Conservation (phyloP, 2,329 filamentous ascomycete species). For the Exophiala dermatitidis region DNA sequence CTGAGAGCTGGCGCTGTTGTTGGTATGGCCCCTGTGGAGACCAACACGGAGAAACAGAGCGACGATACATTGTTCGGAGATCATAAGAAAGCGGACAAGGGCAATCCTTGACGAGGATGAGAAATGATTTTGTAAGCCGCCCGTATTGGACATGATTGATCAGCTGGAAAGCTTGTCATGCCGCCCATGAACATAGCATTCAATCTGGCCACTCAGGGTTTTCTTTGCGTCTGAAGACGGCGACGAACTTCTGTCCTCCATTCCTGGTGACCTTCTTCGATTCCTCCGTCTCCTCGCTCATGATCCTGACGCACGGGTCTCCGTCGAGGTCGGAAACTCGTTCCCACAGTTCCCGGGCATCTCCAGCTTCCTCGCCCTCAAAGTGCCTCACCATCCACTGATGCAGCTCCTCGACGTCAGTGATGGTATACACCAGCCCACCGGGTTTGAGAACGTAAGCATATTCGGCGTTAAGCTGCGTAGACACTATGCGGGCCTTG, state of each 20-base stretch:
- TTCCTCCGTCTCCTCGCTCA: constrained; percentile 80
- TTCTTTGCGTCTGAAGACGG: constrained; percentile 71
- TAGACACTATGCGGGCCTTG: constrained; percentile 88
- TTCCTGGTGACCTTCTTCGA: constrained; percentile 94
- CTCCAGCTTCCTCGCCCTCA: constrained; percentile 50
- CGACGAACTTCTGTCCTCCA: constrained; percentile 82
- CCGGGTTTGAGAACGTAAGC: constrained; percentile 78
- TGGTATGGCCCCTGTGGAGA: constrained; percentile 16
- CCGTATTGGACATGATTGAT: too few species aligned
- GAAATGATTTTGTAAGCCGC: too few species aligned
- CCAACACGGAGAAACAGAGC: constrained; percentile 4
- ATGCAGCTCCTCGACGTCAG: constrained; percentile 90
- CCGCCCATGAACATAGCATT: neutral
- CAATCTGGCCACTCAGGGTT: constrained; percentile 63
- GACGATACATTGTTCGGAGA: constrained; percentile 10
- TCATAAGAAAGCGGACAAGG: neutral
- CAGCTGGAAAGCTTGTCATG: too few species aligned
- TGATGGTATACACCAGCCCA: constrained; percentile 90
- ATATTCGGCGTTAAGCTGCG: constrained; percentile 85
- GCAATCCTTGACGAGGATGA: too few species aligned
- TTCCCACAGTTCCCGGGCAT: constrained; percentile 78
- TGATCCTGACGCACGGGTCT: constrained; percentile 54
- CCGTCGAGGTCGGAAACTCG: constrained; percentile 54
- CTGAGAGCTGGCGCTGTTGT: constrained; percentile 28
- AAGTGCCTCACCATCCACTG: constrained; percentile 44